Percentiles rank a stretch among this genome's conserved stretches.
phyloP scores from a whole-genome alignment of 1,284 basidiomycete species.

The Athelia sp. region DNA sequence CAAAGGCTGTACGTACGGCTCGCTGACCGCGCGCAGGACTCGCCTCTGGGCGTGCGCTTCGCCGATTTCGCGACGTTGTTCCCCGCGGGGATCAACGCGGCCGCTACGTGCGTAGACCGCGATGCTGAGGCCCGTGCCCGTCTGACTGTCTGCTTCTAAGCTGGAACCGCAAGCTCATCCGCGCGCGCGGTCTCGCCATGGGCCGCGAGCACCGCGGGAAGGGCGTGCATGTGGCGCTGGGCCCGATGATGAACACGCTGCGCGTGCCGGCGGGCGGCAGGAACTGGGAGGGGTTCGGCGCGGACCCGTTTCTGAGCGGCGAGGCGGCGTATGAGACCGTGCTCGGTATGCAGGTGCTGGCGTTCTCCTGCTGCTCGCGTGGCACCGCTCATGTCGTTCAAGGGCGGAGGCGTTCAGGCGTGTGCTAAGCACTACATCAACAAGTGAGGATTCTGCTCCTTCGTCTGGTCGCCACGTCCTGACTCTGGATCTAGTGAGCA shows the following conservation, averaged over 20 bases:
- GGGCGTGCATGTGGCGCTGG: constrained; percentile 70
- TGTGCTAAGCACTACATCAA: constrained; percentile 77
- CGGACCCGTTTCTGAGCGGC: constrained; percentile 71
- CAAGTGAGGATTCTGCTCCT: constrained; percentile 36
- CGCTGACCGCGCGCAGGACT: constrained; percentile 33
- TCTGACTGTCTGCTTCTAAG: constrained; percentile 18
- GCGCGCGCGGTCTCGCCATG: constrained; percentile 69
- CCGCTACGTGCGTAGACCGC: constrained; percentile 51
- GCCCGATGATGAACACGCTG: constrained; percentile 69
- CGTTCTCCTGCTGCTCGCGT: no score
- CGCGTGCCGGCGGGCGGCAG: constrained; percentile 64
- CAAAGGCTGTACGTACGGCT: not conserved
- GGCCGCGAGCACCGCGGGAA: constrained; percentile 77
- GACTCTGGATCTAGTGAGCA: constrained; percentile 44
- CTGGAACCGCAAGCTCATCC: constrained; percentile 62
- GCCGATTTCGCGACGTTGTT: constrained; percentile 58
- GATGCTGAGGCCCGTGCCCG: constrained; percentile 8
- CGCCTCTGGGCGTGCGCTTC: constrained; percentile 47
- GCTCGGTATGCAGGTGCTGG: constrained; percentile 28
- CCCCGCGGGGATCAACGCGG: constrained; percentile 54
- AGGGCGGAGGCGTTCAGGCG: constrained; percentile 67
- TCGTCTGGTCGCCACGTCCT: not conserved
- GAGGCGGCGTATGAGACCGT: constrained; percentile 65
- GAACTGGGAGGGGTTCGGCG: constrained; percentile 86
- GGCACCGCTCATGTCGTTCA: constrained; percentile 59